Percentiles rank a stretch among this genome's conserved stretches.
These are phyloP conservation scores for Saccharomycopsis fermentans DNA, from an alignment of 805 yeast species.

Conservation along the genomic window DNA sequence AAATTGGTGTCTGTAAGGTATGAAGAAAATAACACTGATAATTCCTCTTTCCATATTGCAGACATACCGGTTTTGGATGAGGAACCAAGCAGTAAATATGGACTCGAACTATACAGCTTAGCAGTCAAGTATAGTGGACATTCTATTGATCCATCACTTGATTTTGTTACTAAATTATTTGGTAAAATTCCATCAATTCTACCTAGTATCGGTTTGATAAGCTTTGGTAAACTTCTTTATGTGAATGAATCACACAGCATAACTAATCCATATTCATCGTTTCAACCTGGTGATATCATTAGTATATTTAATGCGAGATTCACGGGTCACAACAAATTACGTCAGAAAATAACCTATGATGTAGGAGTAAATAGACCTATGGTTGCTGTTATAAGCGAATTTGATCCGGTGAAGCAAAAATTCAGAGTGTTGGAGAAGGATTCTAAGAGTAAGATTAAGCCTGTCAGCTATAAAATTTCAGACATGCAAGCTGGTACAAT, in stretches of 20 bases:
- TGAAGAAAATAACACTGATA: conserved; percentile 44
- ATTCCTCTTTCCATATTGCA: conserved; percentile 18
- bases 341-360: conserved; percentile 44
- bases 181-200: conserved; percentile 34
- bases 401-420: conserved; percentile 63
- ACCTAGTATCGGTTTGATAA: conserved; percentile 48
- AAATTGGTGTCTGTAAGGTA: conserved; percentile 44
- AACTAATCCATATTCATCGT: background rate
- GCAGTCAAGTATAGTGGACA: conserved; percentile 31
- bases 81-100: conserved; percentile 29
- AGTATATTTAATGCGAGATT: conserved; percentile 70
- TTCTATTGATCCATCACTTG: conserved; percentile 3
- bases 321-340: conserved; percentile 48
- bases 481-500: conserved; percentile 75
- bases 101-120: conserved; percentile 37
- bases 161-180: conserved; percentile 29
- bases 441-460: conserved; percentile 36
- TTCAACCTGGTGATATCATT: conserved; percentile 73
- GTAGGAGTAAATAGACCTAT: conserved; percentile 51
- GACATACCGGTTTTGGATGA: background rate
- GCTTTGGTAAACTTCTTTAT: conserved; percentile 68
- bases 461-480: conserved; percentile 52
- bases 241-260: conserved; percentile 37
- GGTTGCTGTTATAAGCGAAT: conserved; percentile 56
- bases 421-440: conserved; percentile 53